Conservation (phyloP, 208 protist genomes). For the Endotrypanum monterogeii region DNA sequence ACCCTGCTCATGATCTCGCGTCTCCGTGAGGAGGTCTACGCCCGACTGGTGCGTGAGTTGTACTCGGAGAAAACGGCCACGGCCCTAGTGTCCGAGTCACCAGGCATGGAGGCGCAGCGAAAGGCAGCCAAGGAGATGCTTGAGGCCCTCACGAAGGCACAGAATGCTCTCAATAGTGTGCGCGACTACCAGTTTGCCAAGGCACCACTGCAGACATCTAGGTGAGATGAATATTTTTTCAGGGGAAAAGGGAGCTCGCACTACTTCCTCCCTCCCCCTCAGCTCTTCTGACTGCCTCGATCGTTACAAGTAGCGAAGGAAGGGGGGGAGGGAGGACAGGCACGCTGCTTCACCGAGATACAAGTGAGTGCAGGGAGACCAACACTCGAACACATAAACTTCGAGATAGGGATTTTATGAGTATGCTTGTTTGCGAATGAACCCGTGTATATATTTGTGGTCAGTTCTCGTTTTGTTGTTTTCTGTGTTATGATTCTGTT, state of each 20-base stretch:
- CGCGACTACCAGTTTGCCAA: constrained; percentile 65
- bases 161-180: constrained; percentile 83
- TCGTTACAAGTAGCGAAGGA: background rate
- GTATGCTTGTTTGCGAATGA: background rate
- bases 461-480: background rate
- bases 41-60: constrained; percentile 92
- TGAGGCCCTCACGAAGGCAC: constrained; percentile 83
- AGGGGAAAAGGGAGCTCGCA: background rate
- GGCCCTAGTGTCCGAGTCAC: constrained; percentile 94
- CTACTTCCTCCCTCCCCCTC: background rate
- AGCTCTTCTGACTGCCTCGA: background rate
- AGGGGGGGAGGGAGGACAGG: background rate
- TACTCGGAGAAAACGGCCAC: constrained; percentile 94
- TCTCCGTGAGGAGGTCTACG: constrained; percentile 92
- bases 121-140: constrained; percentile 92
- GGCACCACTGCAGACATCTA: background rate
- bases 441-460: background rate
- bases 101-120: constrained; percentile 84
- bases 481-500: background rate
- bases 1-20: constrained; percentile 98
- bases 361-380: background rate
- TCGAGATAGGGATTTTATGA: too few relatives aligned
- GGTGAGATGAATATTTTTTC: background rate
- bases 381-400: background rate
- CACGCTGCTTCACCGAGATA: background rate